A percentile compares a stretch with the other conserved stretches of the same genome.
These are phyloP conservation scores for Amauroascus verrucosus DNA, from an alignment of 2,329 filamentous ascomycete species.

Conservation along the genomic window DNA sequence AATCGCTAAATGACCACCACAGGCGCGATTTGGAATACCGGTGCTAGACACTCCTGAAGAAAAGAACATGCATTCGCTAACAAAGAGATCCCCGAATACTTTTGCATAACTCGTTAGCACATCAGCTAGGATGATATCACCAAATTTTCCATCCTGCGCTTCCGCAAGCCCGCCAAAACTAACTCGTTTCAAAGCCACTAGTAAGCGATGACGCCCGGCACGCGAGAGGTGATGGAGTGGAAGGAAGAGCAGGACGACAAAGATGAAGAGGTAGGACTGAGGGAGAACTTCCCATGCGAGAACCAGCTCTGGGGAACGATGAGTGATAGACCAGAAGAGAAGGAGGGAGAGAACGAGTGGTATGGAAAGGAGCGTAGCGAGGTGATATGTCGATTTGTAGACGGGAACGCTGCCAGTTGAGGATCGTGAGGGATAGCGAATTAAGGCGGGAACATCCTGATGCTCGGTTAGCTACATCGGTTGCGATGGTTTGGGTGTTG, in stretches of 20 bases:
- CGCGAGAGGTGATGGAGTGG: constrained; percentile 61
- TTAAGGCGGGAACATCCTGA: constrained; percentile 69
- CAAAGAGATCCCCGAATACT: constrained; percentile 79
- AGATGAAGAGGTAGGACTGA: constrained; percentile 65
- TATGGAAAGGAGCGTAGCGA: constrained; percentile 65
- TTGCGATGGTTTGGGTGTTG: background rate
- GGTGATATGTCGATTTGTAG: constrained; percentile 73
- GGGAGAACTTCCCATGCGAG: constrained; percentile 75
- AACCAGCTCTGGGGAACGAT: constrained; percentile 57
- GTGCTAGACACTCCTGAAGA: constrained; percentile 61
- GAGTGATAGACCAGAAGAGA: constrained; percentile 74
- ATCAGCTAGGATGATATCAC: constrained; percentile 86
- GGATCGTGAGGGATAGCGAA: constrained; percentile 70
- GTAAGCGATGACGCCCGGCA: constrained; percentile 62
- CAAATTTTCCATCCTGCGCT: constrained; percentile 81
- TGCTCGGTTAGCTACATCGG: constrained; percentile 15
- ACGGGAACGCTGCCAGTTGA: constrained; percentile 62
- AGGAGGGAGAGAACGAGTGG: constrained; percentile 62
- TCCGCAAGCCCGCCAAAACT: constrained; percentile 78
- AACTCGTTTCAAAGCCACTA: constrained; percentile 66
- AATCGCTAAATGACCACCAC: constrained; percentile 68
- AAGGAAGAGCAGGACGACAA: constrained; percentile 60
- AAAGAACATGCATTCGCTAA: constrained; percentile 86
- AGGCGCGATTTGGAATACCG: constrained; percentile 66
- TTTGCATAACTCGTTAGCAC: constrained; percentile 91